Evolutionary conservation across 257 asterid species (phyloP).

Genomic region (Avicennia marina): DNA sequence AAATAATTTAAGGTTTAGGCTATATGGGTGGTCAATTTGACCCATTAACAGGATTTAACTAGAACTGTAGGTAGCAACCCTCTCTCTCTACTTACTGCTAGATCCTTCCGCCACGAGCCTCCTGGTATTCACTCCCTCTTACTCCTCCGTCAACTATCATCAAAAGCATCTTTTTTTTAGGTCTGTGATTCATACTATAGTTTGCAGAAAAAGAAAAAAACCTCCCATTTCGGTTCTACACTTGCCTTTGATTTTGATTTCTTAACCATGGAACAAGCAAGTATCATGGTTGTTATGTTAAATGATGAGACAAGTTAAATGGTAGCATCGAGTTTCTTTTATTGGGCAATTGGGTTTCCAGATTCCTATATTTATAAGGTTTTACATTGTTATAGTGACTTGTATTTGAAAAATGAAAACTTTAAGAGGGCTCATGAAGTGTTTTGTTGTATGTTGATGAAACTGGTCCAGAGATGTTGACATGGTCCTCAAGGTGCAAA

Average conservation of each 20-base stretch:
- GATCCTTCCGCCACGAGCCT: slow-evolving; percentile 27
- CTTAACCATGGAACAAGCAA: slow-evolving; percentile 70
- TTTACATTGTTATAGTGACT: slow-evolving; percentile 61
- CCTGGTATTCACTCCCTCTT: slow-evolving; percentile 17
- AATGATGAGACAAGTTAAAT: slow-evolving; percentile 84
- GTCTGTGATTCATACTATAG: slow-evolving; percentile 56
- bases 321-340: slow-evolving; percentile 82
- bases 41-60: no score
- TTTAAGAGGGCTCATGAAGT: slow-evolving; percentile 70
- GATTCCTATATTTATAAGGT: slow-evolving; percentile 74
- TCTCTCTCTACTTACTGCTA: slow-evolving; percentile 18
- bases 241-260: slow-evolving; percentile 52
- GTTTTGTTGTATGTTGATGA: slow-evolving; percentile 72
- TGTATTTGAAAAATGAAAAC: slow-evolving; percentile 74
- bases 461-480: slow-evolving; percentile 78
- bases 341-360: slow-evolving; percentile 62
- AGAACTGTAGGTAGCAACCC: slow-evolving; percentile 24
- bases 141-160: slow-evolving; percentile 43
- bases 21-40: no score
- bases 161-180: slow-evolving; percentile 60
- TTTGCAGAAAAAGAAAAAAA: slow-evolving; percentile 41
- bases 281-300: slow-evolving; percentile 73
- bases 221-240: slow-evolving; percentile 31
- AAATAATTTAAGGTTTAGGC: no score
- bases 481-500: slow-evolving; percentile 78